Evolutionary conservation across 176 grass and related monocot genomes (phyloP), one percentile per base, ranked within the genome.

Genomic region (Cymbopogon citratus): DNA sequence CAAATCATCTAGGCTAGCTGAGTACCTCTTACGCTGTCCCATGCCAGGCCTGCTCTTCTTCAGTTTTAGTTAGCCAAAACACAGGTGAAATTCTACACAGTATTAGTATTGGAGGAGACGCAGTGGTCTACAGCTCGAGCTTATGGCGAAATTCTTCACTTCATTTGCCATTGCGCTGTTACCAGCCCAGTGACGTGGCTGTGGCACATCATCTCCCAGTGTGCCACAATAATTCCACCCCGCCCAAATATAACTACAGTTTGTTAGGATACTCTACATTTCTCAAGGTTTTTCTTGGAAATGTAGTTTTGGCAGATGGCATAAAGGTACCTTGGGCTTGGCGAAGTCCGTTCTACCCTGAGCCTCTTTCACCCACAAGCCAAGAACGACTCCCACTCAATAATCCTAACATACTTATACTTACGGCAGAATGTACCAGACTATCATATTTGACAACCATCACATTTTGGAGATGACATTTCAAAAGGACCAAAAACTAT

Each of bases 31-130:
- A 75, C 46, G 31, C 19, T 63, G 51, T 40, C 63, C 63, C 82
- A 80, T 81, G 87, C 33, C 63, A 85, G 81, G 45, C 81, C 70
- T 69, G n/a, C 82, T 63, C 48, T 75, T 70, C 28, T 81, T 81
- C 13, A 13, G 12, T 54, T 44, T 35, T 23, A 56, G 7, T 71
- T 41, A 71, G 41, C 27, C n/a, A 7, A 12, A 40, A 39, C 7
- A 25, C 7, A 35, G 7, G 10, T 9, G 29, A n/a, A n/a, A n/a
- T n/a, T n/a, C n/a, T n/a, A n/a, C n/a, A n/a, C n/a, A n/a, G n/a
- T n/a, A n/a, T n/a, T n/a, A n/a, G n/a, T n/a, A n/a, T n/a, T n/a
- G n/a, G n/a, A n/a, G n/a, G n/a, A n/a, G n/a, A n/a, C n/a, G n/a
- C n/a, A n/a, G n/a, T n/a, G n/a, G 11, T 23, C 31, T 21, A 46